Evolutionary conservation across 345 rosid species (phyloP).

Genomic region (Aethionema arabicum): DNA sequence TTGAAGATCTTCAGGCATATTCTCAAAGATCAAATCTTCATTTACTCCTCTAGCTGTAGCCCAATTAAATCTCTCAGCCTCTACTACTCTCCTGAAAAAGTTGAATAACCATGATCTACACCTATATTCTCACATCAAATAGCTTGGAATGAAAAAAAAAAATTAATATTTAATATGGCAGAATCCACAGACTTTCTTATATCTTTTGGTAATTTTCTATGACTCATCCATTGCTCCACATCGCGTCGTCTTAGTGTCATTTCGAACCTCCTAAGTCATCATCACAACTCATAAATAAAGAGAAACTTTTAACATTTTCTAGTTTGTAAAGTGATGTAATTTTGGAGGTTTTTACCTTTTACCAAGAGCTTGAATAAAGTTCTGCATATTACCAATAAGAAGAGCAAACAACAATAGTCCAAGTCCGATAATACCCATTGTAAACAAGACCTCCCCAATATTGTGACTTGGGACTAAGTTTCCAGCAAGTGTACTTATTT

Average conservation of each 20-base stretch:
- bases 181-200: constrained; percentile 53
- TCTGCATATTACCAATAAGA: constrained; percentile 96
- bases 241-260: constrained; percentile 88
- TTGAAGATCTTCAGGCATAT: constrained; percentile 87
- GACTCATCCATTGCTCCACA: constrained; percentile 97
- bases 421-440: constrained; percentile 74
- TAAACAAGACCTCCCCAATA: constrained; percentile 74
- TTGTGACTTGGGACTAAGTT: constrained; percentile 80
- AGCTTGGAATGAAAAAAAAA: constrained; percentile 19
- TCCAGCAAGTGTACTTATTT: constrained; percentile 97
- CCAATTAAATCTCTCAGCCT: constrained; percentile 85
- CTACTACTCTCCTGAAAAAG: constrained; percentile 59
- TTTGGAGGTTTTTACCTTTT: constrained; percentile 47
- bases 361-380: constrained; percentile 83
- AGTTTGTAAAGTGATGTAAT: constrained; percentile 1
- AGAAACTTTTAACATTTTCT: no score
- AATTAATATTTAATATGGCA: not conserved
- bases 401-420: constrained; percentile 93
- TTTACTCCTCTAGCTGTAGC: constrained; percentile 90
- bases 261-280: constrained; percentile 61
- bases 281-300: no score
- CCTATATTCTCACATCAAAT: not conserved
- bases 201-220: constrained; percentile 64
- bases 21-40: constrained; percentile 63
- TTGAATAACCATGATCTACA: constrained; percentile 8